A percentile compares a stretch with the other conserved stretches of the same genome.
Conservation (phyloP, 805 yeast species). For the Suhomyces kilbournensis region DNA sequence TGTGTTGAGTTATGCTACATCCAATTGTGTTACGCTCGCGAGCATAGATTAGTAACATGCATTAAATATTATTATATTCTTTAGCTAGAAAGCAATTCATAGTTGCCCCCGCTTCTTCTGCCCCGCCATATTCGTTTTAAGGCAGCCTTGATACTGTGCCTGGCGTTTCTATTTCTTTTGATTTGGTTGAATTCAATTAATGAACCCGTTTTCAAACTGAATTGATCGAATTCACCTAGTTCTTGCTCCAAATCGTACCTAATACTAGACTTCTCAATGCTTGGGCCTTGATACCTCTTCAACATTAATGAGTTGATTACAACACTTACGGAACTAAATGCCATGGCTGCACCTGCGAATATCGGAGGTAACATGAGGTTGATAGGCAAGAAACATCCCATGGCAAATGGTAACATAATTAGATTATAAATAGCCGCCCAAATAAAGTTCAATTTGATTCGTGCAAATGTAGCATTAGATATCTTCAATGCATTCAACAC, state of each 20-base stretch:
- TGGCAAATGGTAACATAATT: constrained; percentile 88
- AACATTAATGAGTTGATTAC: constrained; percentile 74
- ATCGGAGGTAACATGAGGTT: constrained; percentile 79
- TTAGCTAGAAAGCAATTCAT: background rate
- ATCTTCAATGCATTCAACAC: constrained; percentile 64
- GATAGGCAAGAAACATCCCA: constrained; percentile 82
- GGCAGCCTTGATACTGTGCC: background rate
- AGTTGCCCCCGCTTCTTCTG: background rate
- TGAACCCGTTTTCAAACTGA: constrained; percentile 25
- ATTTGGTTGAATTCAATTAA: constrained; percentile 21
- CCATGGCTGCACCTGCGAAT: constrained; percentile 91
- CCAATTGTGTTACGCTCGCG: background rate
- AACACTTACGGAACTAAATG: constrained; percentile 86
- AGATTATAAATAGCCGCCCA: constrained; percentile 87
- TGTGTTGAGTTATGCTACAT: background rate
- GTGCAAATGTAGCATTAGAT: constrained; percentile 63
- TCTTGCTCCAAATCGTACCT: constrained; percentile 20
- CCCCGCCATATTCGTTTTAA: background rate
- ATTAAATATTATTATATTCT: background rate
- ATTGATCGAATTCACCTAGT: constrained; percentile 11
- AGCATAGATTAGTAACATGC: background rate
- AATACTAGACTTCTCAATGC: constrained; percentile 6
- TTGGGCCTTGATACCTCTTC: constrained; percentile 56
- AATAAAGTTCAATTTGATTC: constrained; percentile 76
- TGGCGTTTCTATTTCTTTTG: constrained; percentile 8